A percentile compares a stretch with the other conserved stretches of the same genome.
Evolutionary conservation across 192 early-diverging fungal species (phyloP).

Genomic region (Piromyces finnis): DNA sequence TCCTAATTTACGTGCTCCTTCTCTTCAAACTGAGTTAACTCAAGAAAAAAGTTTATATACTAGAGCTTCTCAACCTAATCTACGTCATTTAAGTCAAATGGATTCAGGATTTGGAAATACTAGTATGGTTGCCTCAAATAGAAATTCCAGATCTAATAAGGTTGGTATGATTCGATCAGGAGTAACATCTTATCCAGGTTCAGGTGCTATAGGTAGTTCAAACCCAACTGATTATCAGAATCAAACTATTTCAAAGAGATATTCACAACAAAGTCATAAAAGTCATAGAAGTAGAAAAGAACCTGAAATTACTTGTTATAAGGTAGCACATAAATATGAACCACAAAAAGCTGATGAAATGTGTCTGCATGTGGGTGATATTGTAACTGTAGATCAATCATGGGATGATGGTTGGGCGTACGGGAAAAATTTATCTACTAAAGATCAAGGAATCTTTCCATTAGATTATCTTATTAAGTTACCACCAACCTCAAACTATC

Average conservation of each 20-base stretch:
- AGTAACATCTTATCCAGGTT: neutral
- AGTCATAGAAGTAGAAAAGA: neutral
- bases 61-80: neutral
- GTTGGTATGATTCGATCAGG: neutral
- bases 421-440: slow-evolving; percentile 2
- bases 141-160: neutral
- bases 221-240: neutral
- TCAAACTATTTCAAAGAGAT: neutral
- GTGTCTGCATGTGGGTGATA: slow-evolving; percentile 2
- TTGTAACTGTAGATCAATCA: slow-evolving; percentile 3
- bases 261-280: neutral
- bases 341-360: slow-evolving; percentile 5
- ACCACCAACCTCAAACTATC: neutral
- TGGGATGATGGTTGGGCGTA: slow-evolving; percentile 14
- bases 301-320: neutral
- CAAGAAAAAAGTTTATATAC: neutral
- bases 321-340: neutral
- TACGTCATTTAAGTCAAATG: neutral
- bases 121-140: neutral
- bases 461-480: neutral
- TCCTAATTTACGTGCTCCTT: neutral
- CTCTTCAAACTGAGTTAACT: neutral
- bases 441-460: slow-evolving; percentile 7
- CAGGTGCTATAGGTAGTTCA: neutral
- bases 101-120: neutral